Base-by-base conservation (phyloP, 2,329 filamentous ascomycete species). In the Ambrosiella cleistominuta region DNA sequence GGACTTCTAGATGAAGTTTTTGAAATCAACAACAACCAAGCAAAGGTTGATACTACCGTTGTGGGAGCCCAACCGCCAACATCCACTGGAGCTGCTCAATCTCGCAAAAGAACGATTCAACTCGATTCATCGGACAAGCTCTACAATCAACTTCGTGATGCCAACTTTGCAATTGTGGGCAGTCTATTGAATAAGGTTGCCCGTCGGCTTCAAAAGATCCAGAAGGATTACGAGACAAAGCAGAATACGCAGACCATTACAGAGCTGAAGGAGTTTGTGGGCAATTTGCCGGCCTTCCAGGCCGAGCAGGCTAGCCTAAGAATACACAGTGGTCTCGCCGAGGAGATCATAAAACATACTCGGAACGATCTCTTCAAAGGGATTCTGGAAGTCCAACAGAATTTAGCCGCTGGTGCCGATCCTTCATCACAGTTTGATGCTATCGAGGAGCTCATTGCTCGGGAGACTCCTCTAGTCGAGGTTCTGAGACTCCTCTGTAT, bases 151-250 rank as follows among this genome's bases (percentile, higher is more conserved):
- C 75, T 98, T 3, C 83, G 91, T 58, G 88, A 97, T 68, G 83
- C 87, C 45, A 98, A 98, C 68, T 98, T 97, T 68, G 91, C 90
- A 40, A 89, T 95, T 57, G 89, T 98, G 44, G 93, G 93, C 12
- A 83, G 82, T 56, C 73, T 94, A 7, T 75, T 98, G 61, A 95
- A 96, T 69, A 91, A 90, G 68, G 86, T 94, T 11, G 94, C 93
- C 3, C 82, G 89, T 37, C 83, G 91, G 11, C 74, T 98, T 27
- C 86, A 87, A 74, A 77, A 72, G 65, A 88, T 98, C 12, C 87
- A 87, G 74, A 76, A 70, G 64, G 90, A 96, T 66, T 95, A 95
- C 67, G 89, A 97, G 66, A 88, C 93, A 66, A 86, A 91, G 61
- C 88, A 95, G 68, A 81, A 81, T 54, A 85, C 87, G 3, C 94